Base-by-base conservation (phyloP, 192 early-diverging fungal genomes). In the Backusella australiensis region DNA sequence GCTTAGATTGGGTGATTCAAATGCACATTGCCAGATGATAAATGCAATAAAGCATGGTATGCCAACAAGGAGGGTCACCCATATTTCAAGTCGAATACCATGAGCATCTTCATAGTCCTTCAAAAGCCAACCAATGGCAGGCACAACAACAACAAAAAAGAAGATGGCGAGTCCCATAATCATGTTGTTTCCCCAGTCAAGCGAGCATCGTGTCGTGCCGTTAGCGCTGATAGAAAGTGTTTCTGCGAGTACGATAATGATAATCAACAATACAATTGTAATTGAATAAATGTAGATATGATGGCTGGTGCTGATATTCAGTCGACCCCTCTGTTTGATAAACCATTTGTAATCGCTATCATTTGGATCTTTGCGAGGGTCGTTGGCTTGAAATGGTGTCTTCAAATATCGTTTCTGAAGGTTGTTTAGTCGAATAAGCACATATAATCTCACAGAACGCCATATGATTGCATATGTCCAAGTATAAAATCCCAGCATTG, bases 71-170 rank as follows among this genome's bases (percentile, higher is more conserved):
- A 85, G 80, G 63, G 81, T 81, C n/a, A 85, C 78, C 46, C 86
- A 80, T 59, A 91, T 81, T 53, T 91, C 90, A 38, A 81, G 84
- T 26, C 86, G 76, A 49, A 91, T 87, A 42, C 89, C 89, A 32
- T 86, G 88, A 14, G 87, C 87, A 71, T 91, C 90, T 12, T 86
- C 77, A 71, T 76, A 53, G 0, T 75, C 71, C 71, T 80, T 81
- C n/a, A 88, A 76, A n/a, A 82, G 81, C 73, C 81, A 84, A 17
- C 85, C 78, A 49, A 89, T 73, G 11, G 83, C 42, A 0, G 90
- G 90, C 11, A 82, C 83, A n/a, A 86, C 67, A 3, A 85, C 21
- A 35, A 86, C 83, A 19, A 86, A 78, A 73, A 85, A 89, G 32
- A 77, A 26, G 32, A 44, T 32, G 1, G 69, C 36, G 9, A 69